Evolutionary conservation across 495 filamentous ascomycete genomes (phyloP).

Genomic region (Achaetomiella virescens): DNA sequence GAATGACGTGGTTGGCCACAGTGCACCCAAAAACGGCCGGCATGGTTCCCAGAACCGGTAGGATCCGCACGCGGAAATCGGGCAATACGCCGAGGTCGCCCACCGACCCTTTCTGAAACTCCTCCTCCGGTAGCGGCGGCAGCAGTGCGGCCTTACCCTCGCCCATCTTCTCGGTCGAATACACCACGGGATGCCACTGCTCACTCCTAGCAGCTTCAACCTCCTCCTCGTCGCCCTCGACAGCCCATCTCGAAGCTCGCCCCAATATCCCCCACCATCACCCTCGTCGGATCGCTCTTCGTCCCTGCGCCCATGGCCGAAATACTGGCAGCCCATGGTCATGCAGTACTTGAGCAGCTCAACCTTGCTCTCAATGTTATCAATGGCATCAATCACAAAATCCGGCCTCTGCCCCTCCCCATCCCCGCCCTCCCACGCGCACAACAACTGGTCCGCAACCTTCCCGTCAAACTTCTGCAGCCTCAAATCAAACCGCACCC

Average conservation of each 20-base stretch:
- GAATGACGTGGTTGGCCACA: slow-evolving; percentile 84
- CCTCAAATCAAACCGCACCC: slow-evolving; percentile 81
- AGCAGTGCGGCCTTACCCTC: slow-evolving; percentile 86
- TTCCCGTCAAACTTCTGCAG: slow-evolving; percentile 73
- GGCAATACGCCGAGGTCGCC: slow-evolving; percentile 81
- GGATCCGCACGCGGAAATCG: slow-evolving; percentile 87
- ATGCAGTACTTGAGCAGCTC: slow-evolving; percentile 83
- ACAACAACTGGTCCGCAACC: slow-evolving; percentile 49
- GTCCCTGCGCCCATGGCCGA: slow-evolving; percentile 96
- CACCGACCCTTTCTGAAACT: slow-evolving; percentile 81
- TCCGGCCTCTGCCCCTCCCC: slow-evolving; percentile 63
- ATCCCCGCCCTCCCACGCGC: slow-evolving; percentile 52
- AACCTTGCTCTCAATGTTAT: slow-evolving; percentile 97
- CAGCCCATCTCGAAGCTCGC: slow-evolving; percentile 83
- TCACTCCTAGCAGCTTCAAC: slow-evolving; percentile 73
- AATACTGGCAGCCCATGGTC: slow-evolving; percentile 64
- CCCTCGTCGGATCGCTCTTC: slow-evolving; percentile 91
- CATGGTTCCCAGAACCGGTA: slow-evolving; percentile 95
- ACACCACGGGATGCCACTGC: slow-evolving; percentile 84
- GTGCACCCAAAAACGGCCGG: slow-evolving; percentile 91
- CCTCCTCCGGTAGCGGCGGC: slow-evolving; percentile 78
- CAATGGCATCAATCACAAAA: slow-evolving; percentile 93
- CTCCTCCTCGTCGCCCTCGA: slow-evolving; percentile 76
- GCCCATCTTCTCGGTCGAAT: slow-evolving; percentile 84
- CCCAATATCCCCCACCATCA: slow-evolving; percentile 89